These are phyloP conservation scores for Nothophytophthora sp. DNA, from an alignment of 352 stramenopile genomes.

Conservation along the genomic window DNA sequence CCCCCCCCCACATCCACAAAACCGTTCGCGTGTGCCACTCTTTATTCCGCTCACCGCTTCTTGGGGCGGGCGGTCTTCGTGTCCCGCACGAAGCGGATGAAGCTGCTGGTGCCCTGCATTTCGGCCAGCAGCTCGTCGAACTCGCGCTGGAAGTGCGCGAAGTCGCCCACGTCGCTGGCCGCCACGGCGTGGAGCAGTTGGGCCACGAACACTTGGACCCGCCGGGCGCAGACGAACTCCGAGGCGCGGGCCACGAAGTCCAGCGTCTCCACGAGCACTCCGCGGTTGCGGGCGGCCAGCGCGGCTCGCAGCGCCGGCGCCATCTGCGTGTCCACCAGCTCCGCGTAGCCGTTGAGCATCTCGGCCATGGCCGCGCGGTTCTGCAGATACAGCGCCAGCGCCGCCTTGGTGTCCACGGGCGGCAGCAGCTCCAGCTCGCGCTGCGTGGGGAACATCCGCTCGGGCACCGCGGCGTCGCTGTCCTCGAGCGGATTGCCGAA, in stretches of 20 bases:
- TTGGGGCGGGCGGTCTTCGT: constrained; percentile 6
- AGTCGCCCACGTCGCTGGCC: constrained; percentile 46
- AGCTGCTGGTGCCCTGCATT: constrained; percentile 24
- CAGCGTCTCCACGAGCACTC: constrained; percentile 56
- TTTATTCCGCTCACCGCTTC: neutral
- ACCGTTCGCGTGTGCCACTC: neutral
- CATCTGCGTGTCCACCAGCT: constrained; percentile 59
- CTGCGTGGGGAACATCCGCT: constrained; percentile 47
- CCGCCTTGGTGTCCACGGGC: constrained; percentile 59
- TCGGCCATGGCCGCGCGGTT: constrained; percentile 60
- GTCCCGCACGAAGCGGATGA: constrained; percentile 32
- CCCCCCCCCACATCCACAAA: neutral
- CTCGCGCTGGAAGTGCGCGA: constrained; percentile 19
- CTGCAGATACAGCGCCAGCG: constrained; percentile 55
- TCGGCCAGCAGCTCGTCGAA: constrained; percentile 26
- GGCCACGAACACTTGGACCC: constrained; percentile 67
- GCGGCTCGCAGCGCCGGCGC: constrained; percentile 39
- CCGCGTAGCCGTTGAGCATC: constrained; percentile 71
- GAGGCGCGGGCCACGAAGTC: constrained; percentile 66
- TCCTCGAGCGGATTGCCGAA: constrained; percentile 29
- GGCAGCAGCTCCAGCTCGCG: constrained; percentile 58
- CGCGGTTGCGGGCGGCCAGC: constrained; percentile 40
- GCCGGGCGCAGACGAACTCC: constrained; percentile 70
- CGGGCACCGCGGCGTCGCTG: constrained; percentile 4
- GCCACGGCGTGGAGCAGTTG: constrained; percentile 56